These are phyloP conservation scores for Trypanosoma lewisi DNA, from an alignment of 208 protist species.

Conservation along the genomic window DNA sequence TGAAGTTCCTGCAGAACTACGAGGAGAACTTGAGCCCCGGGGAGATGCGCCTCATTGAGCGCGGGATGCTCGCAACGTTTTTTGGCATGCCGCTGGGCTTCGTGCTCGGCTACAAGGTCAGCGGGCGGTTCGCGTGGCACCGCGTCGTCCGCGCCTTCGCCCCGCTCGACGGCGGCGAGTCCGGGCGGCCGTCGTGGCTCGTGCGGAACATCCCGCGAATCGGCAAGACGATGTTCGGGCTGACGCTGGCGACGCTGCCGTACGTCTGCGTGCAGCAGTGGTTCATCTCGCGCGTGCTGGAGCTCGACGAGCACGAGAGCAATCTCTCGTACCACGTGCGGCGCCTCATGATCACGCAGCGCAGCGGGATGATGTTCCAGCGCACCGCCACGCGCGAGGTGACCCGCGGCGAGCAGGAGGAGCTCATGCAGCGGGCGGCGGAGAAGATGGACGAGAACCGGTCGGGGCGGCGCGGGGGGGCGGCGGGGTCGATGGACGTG, in stretches of 20 bases:
- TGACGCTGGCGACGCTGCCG: slow-evolving; percentile 55
- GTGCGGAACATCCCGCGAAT: slow-evolving; percentile 40
- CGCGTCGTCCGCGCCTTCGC: slow-evolving; percentile 56
- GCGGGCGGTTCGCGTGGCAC: slow-evolving; percentile 61
- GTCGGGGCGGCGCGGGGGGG: slow-evolving; percentile 56
- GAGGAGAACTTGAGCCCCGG: slow-evolving; percentile 61
- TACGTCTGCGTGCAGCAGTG: slow-evolving; percentile 80
- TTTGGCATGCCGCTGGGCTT: slow-evolving; percentile 66
- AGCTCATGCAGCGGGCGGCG: slow-evolving; percentile 59
- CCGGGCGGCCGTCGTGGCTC: slow-evolving; percentile 18
- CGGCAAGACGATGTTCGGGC: slow-evolving; percentile 55
- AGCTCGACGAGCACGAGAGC: slow-evolving; percentile 65
- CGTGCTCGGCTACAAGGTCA: slow-evolving; percentile 48
- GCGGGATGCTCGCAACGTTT: slow-evolving; percentile 61
- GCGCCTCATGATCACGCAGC: slow-evolving; percentile 75
- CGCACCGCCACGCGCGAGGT: slow-evolving; percentile 84
- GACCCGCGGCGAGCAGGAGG: slow-evolving; percentile 79
- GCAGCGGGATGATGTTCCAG: slow-evolving; percentile 81
- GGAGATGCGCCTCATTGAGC: slow-evolving; percentile 69
- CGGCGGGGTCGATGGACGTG: slow-evolving; percentile 59
- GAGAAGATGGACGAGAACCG: slow-evolving; percentile 66
- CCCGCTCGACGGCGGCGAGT: slow-evolving; percentile 19
- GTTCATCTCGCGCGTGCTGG: slow-evolving; percentile 70
- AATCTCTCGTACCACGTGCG: slow-evolving; percentile 71
- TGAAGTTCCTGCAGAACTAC: slow-evolving; percentile 74